Conservation (phyloP, 2,329 filamentous ascomycete species). For the Cercospora citrullina region DNA sequence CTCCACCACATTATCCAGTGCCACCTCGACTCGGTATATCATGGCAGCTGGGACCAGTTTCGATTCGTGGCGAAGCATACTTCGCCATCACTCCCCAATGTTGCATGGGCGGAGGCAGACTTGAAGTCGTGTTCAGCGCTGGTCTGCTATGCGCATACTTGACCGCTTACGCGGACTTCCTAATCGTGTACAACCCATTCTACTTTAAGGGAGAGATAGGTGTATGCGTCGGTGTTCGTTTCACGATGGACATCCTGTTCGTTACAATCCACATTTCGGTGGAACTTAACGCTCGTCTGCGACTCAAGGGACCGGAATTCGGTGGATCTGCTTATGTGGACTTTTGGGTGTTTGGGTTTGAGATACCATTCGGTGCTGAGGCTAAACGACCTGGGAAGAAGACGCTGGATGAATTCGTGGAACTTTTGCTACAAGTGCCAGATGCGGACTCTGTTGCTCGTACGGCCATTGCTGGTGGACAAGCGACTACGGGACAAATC, state of each 20-base stretch:
- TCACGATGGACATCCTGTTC: slow-evolving; percentile 10
- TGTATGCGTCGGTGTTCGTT: slow-evolving; percentile 9
- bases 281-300: neutral
- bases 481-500: neutral
- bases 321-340: neutral
- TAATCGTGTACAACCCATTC: slow-evolving; percentile 19
- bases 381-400: neutral
- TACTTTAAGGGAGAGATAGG: slow-evolving; percentile 14
- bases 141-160: slow-evolving; percentile 11
- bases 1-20: neutral
- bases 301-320: slow-evolving; percentile 1
- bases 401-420: neutral
- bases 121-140: slow-evolving; percentile 8
- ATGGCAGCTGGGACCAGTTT: neutral
- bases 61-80: slow-evolving; percentile 17
- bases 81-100: slow-evolving; percentile 18
- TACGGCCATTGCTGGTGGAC: neutral
- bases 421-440: neutral
- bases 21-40: neutral
- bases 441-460: neutral
- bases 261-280: slow-evolving; percentile 10
- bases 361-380: neutral
- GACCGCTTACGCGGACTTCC: slow-evolving; percentile 11
- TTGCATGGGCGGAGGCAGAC: slow-evolving; percentile 13
- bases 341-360: slow-evolving; percentile 1